These are phyloP conservation scores for Pseudocercospora vitis DNA, from an alignment of 2,329 filamentous ascomycete species.

Conservation along the genomic window DNA sequence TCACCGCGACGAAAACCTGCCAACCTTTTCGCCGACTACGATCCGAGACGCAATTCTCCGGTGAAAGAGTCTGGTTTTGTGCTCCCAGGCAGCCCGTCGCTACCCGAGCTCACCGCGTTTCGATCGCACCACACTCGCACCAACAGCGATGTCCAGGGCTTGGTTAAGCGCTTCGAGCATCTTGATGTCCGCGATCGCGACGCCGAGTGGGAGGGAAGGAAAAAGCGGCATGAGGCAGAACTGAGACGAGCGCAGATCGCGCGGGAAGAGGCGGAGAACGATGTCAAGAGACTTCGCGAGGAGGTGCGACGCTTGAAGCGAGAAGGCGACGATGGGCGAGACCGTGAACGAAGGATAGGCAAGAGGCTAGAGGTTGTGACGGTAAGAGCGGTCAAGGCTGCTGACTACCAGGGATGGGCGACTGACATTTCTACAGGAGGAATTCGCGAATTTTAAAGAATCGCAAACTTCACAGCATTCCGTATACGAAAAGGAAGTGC, in stretches of 20 bases:
- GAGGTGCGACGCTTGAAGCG: constrained; percentile 58
- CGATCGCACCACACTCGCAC: constrained; percentile 51
- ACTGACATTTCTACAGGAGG: constrained; percentile 55
- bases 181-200: constrained; percentile 56
- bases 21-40: constrained; percentile 37
- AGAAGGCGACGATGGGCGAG: constrained; percentile 64
- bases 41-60: constrained; percentile 24
- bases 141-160: constrained; percentile 58
- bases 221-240: constrained; percentile 46
- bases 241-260: constrained; percentile 47
- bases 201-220: constrained; percentile 42
- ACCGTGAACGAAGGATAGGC: constrained; percentile 64
- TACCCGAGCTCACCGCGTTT: constrained; percentile 35
- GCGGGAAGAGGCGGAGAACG: constrained; percentile 67
- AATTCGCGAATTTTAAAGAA: constrained; percentile 67
- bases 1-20: constrained; percentile 36
- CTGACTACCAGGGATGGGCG: constrained; percentile 18
- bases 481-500: constrained; percentile 72
- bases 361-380: constrained; percentile 68
- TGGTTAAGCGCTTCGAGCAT: constrained; percentile 71
- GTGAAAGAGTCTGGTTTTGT: constrained; percentile 18
- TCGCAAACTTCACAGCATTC: constrained; percentile 44
- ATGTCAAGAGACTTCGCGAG: constrained; percentile 63
- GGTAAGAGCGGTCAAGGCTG: constrained; percentile 52
- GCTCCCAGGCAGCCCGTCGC: constrained; percentile 32